A percentile compares a stretch with the other conserved stretches of the same genome.
phyloP scores from a whole-genome alignment of 176 grass and related monocot species.

The Tillandsia fasciculata region DNA sequence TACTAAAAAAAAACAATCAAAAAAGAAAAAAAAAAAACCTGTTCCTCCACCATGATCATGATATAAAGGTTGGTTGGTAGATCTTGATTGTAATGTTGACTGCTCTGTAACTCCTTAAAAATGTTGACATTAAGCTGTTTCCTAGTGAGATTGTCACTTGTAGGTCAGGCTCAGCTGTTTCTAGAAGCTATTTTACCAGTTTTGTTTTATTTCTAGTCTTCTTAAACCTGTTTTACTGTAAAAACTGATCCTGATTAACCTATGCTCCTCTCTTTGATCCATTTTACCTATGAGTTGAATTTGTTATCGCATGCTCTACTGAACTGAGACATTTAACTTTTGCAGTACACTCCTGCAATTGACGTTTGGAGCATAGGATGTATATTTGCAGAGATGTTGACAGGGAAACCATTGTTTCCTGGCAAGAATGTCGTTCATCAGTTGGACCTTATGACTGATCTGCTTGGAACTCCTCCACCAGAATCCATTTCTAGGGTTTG shows the following conservation, averaged over 20 bases:
- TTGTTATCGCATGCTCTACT: not conserved
- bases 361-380: slow-evolving; percentile 83
- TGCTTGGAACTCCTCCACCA: slow-evolving; percentile 57
- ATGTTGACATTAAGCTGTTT: too few relatives aligned
- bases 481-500: slow-evolving; percentile 52
- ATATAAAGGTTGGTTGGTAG: too few relatives aligned
- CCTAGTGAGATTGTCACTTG: too few relatives aligned
- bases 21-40: too few relatives aligned
- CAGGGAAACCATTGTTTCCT: slow-evolving; percentile 61
- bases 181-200: too few relatives aligned
- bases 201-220: too few relatives aligned
- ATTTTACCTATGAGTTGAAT: not conserved
- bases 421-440: slow-evolving; percentile 83
- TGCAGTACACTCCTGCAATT: slow-evolving; percentile 76
- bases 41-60: too few relatives aligned
- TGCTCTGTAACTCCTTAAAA: too few relatives aligned
- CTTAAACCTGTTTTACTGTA: too few relatives aligned
- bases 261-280: not conserved
- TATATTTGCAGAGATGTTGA: slow-evolving; percentile 85
- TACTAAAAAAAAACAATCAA: too few relatives aligned
- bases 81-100: too few relatives aligned
- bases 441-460: slow-evolving; percentile 77
- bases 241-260: not conserved
- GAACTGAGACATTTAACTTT: slow-evolving; percentile 15
- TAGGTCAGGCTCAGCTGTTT: too few relatives aligned